Conservation (phyloP, 1,284 basidiomycete genomes). For the Singerocomus inundabilis region DNA sequence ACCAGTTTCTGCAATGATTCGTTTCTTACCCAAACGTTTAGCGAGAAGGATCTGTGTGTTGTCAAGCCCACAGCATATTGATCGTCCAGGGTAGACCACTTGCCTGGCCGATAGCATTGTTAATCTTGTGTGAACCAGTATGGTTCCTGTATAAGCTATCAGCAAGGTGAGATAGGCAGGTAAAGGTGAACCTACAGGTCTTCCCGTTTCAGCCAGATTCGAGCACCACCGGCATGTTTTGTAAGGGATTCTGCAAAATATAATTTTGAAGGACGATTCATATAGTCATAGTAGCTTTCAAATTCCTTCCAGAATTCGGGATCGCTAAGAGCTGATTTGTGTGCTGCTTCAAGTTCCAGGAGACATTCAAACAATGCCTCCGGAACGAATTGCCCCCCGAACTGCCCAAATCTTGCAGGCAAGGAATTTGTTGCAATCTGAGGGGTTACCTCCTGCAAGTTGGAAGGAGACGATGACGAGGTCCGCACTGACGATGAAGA, state of each 20-base stretch:
- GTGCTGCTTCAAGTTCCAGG: constrained; percentile 88
- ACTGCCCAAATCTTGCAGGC: constrained; percentile 89
- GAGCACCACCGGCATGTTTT: constrained; percentile 60
- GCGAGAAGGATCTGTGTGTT: constrained; percentile 81
- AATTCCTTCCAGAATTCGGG: constrained; percentile 95
- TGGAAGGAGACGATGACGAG: constrained; percentile 35
- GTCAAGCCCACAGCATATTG: neutral
- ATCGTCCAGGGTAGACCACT: constrained; percentile 10
- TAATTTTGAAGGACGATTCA: constrained; percentile 37
- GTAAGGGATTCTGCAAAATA: constrained; percentile 56
- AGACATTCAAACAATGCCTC: constrained; percentile 93
- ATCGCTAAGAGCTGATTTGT: constrained; percentile 83
- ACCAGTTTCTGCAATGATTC: constrained; percentile 98
- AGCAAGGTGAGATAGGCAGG: neutral
- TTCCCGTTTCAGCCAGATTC: constrained; percentile 98
- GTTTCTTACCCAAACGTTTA: constrained; percentile 87
- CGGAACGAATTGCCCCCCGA: constrained; percentile 97
- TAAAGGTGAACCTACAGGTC: constrained; percentile 64
- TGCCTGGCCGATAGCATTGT: constrained; percentile 91
- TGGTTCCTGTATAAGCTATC: constrained; percentile 64
- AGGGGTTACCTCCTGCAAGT: constrained; percentile 3
- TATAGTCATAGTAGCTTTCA: constrained; percentile 82
- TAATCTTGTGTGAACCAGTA: constrained; percentile 97
- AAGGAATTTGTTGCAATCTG: constrained; percentile 38
- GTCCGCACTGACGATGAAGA: constrained; percentile 39